Percentiles rank a stretch among this genome's conserved stretches.
Conservation (phyloP, 2,329 filamentous ascomycete genomes). For the Balansia obtecta region DNA sequence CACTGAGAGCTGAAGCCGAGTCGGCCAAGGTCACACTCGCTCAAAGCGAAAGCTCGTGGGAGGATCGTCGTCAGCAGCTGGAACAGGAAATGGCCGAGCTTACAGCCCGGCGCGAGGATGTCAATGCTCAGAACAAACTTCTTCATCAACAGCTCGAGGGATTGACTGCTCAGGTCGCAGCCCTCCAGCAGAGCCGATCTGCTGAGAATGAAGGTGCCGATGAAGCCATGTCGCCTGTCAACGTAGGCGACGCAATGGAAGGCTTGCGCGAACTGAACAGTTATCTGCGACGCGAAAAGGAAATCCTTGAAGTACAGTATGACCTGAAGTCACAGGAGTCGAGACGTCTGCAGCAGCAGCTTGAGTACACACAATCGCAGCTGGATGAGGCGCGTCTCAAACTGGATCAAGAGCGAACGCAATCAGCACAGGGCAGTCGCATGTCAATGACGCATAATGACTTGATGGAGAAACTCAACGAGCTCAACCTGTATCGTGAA, state of each 20-base stretch:
- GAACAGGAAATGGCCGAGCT: slow-evolving; percentile 76
- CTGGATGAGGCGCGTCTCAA: slow-evolving; percentile 83
- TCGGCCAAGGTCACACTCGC: slow-evolving; percentile 67
- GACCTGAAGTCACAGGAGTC: slow-evolving; percentile 80
- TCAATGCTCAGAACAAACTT: slow-evolving; percentile 79
- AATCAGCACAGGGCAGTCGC: slow-evolving; percentile 60
- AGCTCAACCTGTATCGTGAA: slow-evolving; percentile 91
- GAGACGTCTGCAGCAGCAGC: slow-evolving; percentile 79
- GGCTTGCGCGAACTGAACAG: slow-evolving; percentile 82
- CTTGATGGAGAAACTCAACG: slow-evolving; percentile 86
- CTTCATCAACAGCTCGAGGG: slow-evolving; percentile 82
- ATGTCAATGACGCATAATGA: slow-evolving; percentile 73
- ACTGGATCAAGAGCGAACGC: slow-evolving; percentile 76
- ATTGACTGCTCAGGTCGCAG: slow-evolving; percentile 65
- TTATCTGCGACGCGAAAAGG: slow-evolving; percentile 89
- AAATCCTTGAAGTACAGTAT: slow-evolving; percentile 93
- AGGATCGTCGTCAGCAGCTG: slow-evolving; percentile 65
- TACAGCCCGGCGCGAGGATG: slow-evolving; percentile 67
- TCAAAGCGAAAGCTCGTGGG: slow-evolving; percentile 81
- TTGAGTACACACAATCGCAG: slow-evolving; percentile 76
- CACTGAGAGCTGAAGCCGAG: slow-evolving; percentile 69
- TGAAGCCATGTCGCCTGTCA: slow-evolving; percentile 39
- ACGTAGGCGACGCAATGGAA: slow-evolving; percentile 50
- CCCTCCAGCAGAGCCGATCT: slow-evolving; percentile 61
- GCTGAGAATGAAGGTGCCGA: slow-evolving; percentile 36